Evolutionary conservation across 352 stramenopile species (phyloP).

Genomic region (Phytopythium helicoides): DNA sequence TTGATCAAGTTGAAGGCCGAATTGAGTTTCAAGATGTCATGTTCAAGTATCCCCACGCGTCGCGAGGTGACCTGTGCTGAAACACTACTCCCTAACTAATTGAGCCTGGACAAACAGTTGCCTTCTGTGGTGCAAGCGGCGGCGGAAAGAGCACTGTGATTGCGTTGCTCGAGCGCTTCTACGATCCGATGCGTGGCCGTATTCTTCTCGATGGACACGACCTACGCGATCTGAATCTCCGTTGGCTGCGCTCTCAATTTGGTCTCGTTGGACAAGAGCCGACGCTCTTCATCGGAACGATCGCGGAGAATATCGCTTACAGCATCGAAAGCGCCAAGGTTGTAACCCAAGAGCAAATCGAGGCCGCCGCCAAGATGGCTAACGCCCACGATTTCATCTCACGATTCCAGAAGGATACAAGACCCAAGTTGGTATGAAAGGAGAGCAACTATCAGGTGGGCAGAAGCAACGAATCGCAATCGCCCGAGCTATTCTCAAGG

Average conservation of each 20-base stretch:
- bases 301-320: slow-evolving; percentile 35
- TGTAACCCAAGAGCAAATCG: slow-evolving; percentile 64
- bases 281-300: slow-evolving; percentile 60
- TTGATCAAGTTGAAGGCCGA: slow-evolving; percentile 8
- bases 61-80: slow-evolving; percentile 69
- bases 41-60: slow-evolving; percentile 78
- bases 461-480: slow-evolving; percentile 90
- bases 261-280: slow-evolving; percentile 61
- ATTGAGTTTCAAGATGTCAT: slow-evolving; percentile 68
- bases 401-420: slow-evolving; percentile 89
- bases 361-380: slow-evolving; percentile 83
- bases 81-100: slow-evolving; percentile 84
- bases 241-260: slow-evolving; percentile 57
- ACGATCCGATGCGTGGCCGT: slow-evolving; percentile 46
- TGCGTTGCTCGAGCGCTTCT: slow-evolving; percentile 67
- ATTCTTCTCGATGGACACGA: slow-evolving; percentile 79
- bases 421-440: slow-evolving; percentile 93
- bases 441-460: slow-evolving; percentile 71
- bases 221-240: slow-evolving; percentile 66
- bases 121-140: slow-evolving; percentile 82
- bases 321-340: neutral
- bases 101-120: slow-evolving; percentile 62
- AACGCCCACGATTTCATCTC: slow-evolving; percentile 93
- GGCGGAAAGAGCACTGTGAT: slow-evolving; percentile 85
- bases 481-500: slow-evolving; percentile 86